Evolutionary conservation across 768 basidiomycete genomes (phyloP).

Genomic region (Psilocybe cyanescens): DNA sequence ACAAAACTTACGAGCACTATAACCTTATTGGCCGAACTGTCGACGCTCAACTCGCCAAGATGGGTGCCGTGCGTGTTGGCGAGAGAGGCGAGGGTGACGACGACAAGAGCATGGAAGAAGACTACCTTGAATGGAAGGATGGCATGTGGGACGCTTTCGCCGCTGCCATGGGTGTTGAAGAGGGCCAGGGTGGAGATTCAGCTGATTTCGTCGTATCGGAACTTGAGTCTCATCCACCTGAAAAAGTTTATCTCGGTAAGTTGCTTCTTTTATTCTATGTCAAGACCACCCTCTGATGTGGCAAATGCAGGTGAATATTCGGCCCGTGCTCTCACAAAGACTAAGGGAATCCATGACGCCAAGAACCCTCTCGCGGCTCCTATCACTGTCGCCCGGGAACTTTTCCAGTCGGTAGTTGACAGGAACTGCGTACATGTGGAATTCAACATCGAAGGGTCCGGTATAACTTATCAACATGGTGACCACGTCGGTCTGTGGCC

Average conservation of each 20-base stretch:
- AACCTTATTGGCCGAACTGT: conserved; percentile 86
- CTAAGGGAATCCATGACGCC: conserved; percentile 95
- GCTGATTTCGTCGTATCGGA: conserved; percentile 94
- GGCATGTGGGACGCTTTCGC: conserved; percentile 94
- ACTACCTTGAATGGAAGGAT: conserved; percentile 99
- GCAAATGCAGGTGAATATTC: conserved; percentile 82
- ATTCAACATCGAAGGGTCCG: conserved; percentile 91
- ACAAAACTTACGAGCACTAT: conserved; percentile 96
- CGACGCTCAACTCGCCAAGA: conserved; percentile 71
- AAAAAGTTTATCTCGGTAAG: conserved; percentile 93
- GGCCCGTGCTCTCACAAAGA: conserved; percentile 88
- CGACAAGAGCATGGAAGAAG: conserved; percentile 99
- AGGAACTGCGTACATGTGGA: conserved; percentile 96
- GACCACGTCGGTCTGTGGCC: conserved; percentile 99
- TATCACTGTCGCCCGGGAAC: conserved; percentile 75
- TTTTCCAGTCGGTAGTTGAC: conserved; percentile 74
- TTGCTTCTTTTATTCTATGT: conserved; percentile 2
- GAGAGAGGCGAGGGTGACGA: conserved; percentile 96
- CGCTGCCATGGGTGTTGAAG: conserved; percentile 84
- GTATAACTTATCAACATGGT: conserved; percentile 98
- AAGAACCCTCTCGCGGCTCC: conserved; percentile 97
- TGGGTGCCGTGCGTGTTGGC: conserved; percentile 87
- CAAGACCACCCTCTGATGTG: neutral
- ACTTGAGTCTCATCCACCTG: conserved; percentile 68
- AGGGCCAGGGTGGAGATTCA: conserved; percentile 94